A percentile compares a stretch with the other conserved stretches of the same genome.
Conservation (phyloP, 1,139 yeast species). For the Taphrina betulina region DNA sequence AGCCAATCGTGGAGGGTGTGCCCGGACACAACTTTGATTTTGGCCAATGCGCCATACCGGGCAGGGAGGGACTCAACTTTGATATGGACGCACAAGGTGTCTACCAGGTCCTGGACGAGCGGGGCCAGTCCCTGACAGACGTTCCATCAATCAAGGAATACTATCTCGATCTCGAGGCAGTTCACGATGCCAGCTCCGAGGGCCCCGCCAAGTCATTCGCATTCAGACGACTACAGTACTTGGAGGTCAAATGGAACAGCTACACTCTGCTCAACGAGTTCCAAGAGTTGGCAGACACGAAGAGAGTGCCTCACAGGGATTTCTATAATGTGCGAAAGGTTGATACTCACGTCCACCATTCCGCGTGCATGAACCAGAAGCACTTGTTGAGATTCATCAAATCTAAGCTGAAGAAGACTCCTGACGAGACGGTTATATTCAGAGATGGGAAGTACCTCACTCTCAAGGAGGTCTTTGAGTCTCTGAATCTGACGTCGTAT, state of each 20-base stretch:
- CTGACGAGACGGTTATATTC: constrained; percentile 84
- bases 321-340: constrained; percentile 97
- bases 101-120: constrained; percentile 57
- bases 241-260: constrained; percentile 96
- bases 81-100: constrained; percentile 63
- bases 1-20: constrained; percentile 39
- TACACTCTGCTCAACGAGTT: constrained; percentile 84
- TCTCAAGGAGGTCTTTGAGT: constrained; percentile 79
- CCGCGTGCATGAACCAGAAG: constrained; percentile 98
- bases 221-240: constrained; percentile 83
- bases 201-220: constrained; percentile 99
- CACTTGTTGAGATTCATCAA: constrained; percentile 91
- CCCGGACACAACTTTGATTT: constrained; percentile 61
- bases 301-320: constrained; percentile 87
- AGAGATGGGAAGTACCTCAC: constrained; percentile 93
- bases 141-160: constrained; percentile 80
- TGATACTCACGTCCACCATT: constrained; percentile 97
- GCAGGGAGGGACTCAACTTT: constrained; percentile 53
- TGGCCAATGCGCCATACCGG: constrained; percentile 64
- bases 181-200: constrained; percentile 73
- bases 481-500: constrained; percentile 86
- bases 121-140: constrained; percentile 42
- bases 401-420: constrained; percentile 75
- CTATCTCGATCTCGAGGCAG: constrained; percentile 73
- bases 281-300: constrained; percentile 85